phyloP scores from a whole-genome alignment of 176 grass and related monocot genomes.

The Tillandsia leiboldiana region DNA sequence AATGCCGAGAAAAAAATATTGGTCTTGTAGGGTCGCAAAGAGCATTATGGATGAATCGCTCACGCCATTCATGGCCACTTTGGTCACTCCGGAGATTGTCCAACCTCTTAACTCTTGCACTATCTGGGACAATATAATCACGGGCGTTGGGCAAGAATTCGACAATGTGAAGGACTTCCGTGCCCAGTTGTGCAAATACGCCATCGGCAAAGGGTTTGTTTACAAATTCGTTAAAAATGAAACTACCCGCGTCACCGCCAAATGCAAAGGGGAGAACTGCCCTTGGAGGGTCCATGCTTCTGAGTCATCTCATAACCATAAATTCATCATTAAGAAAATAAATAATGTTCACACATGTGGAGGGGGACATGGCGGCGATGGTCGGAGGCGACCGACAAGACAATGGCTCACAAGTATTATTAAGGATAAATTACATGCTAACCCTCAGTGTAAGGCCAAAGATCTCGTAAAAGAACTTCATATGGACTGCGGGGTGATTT shows the following conservation, averaged over 20 bases:
- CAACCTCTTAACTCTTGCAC: conserved; percentile 2
- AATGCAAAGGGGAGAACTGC: conserved; percentile 65
- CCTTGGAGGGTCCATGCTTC: conserved; percentile 90
- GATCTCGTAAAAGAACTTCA: conserved; percentile 82
- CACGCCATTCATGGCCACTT: conserved; percentile 14
- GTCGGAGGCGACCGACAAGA: conserved; percentile 71
- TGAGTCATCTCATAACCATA: conserved; percentile 79
- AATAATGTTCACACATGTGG: conserved; percentile 85
- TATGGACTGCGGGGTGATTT: conserved; percentile 68
- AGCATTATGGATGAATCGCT: conserved; percentile 27
- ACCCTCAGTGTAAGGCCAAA: conserved; percentile 63
- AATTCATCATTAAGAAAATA: conserved; percentile 96
- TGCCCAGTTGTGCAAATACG: conserved; percentile 86
- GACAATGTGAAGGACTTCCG: conserved; percentile 97
- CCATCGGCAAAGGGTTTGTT: conserved; percentile 81
- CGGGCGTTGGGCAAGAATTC: conserved; percentile 94
- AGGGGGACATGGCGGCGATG: conserved; percentile 60
- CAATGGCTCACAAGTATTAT: conserved; percentile 88
- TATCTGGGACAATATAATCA: conserved; percentile 62
- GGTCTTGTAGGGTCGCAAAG: conserved; percentile 31
- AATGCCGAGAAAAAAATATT: conserved; percentile 19
- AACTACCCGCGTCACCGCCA: conserved; percentile 72
- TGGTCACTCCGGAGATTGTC: conserved; percentile 20
- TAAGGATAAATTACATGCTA: conserved; percentile 86
- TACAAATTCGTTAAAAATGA: conserved; percentile 96